Conservation (phyloP, 495 filamentous ascomycete genomes). For the Ramalina peruviana region DNA sequence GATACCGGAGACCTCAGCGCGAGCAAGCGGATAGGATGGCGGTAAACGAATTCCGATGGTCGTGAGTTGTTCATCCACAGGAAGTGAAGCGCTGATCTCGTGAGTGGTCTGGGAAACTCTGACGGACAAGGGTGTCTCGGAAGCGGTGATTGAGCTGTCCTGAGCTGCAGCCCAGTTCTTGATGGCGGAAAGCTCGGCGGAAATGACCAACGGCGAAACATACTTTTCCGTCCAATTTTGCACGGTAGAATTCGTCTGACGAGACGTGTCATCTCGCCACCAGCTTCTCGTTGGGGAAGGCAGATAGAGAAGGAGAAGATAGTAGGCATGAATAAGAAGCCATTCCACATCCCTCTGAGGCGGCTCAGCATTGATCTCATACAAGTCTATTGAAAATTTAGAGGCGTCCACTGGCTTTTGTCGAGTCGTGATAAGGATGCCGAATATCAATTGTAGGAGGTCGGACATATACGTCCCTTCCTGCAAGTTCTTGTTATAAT, state of each 20-base stretch:
- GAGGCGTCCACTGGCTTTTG: conserved; percentile 56
- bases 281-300: conserved; percentile 73
- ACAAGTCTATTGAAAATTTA: conserved; percentile 52
- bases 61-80: conserved; percentile 74
- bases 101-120: conserved; percentile 53
- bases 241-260: conserved; percentile 59
- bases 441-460: conserved; percentile 64
- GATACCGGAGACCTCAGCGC: conserved; percentile 58
- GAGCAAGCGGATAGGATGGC: conserved; percentile 61
- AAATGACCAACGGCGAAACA: conserved; percentile 70
- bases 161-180: conserved; percentile 47
- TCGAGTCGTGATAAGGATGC: conserved; percentile 61
- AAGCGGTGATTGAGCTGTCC: conserved; percentile 30
- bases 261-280: conserved; percentile 65
- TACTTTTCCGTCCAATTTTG: conserved; percentile 72
- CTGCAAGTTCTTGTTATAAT: conserved; percentile 66
- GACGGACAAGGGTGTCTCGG: conserved; percentile 55
- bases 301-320: conserved; percentile 57
- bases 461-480: conserved; percentile 53
- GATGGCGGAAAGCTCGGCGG: conserved; percentile 56
- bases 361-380: conserved; percentile 38
- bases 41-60: conserved; percentile 69
- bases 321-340: conserved; percentile 79
- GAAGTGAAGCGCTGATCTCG: conserved; percentile 70
- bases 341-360: conserved; percentile 56